These are phyloP conservation scores for Sodiomyces alkalinus DNA, from an alignment of 2,329 filamentous ascomycete species.

Conservation along the genomic window DNA sequence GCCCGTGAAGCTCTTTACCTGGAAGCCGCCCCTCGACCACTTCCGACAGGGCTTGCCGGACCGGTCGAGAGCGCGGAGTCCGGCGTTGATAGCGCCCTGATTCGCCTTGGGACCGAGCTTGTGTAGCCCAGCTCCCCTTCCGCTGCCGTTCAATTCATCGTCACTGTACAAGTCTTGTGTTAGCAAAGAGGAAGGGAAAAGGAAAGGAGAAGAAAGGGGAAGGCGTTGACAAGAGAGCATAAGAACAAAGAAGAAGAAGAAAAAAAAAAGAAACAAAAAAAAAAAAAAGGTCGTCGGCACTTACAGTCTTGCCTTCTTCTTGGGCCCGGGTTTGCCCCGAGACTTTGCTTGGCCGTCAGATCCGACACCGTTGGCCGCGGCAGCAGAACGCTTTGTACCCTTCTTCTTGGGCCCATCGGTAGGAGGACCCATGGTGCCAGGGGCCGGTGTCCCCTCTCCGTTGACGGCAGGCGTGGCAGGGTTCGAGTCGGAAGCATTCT, in stretches of 20 bases:
- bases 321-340: constrained; percentile 80
- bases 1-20: constrained; percentile 85
- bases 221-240: constrained; percentile 1
- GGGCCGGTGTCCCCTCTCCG: constrained; percentile 32
- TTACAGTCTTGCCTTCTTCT: constrained; percentile 92
- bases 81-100: constrained; percentile 92
- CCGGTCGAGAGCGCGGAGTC: constrained; percentile 83
- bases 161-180: too few relatives aligned
- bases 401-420: constrained; percentile 57
- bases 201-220: constrained; percentile 1
- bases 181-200: constrained; percentile 12
- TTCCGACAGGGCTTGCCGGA: constrained; percentile 83
- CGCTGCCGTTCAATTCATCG: constrained; percentile 27
- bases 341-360: constrained; percentile 52
- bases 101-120: constrained; percentile 95
- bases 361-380: constrained; percentile 43
- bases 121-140: constrained; percentile 41
- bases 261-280: constrained; percentile 12
- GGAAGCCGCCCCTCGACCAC: constrained; percentile 74
- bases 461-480: constrained; percentile 41
- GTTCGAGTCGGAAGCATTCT: constrained; percentile 44
- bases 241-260: too few relatives aligned
- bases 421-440: constrained; percentile 44
- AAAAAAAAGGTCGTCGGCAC: constrained; percentile 21
- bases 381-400: constrained; percentile 53